Evolutionary conservation across 305 asterid genomes (phyloP).

Genomic region (Nicotiana rustica): DNA sequence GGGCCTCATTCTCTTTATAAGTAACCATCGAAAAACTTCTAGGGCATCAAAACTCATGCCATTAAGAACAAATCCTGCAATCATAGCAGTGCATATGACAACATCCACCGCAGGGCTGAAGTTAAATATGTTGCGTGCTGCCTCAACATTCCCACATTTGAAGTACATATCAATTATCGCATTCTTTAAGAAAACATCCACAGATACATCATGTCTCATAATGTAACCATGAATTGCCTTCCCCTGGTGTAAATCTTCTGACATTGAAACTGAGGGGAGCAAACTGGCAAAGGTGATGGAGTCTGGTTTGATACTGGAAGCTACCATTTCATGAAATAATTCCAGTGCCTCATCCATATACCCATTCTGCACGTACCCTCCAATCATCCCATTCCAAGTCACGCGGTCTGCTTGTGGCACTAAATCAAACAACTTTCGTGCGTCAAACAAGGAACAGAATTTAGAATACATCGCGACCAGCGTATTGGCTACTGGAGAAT

Average conservation of each 20-base stretch:
- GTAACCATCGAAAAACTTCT: constrained; percentile 59
- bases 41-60: constrained; percentile 74
- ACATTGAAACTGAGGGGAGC: constrained; percentile 67
- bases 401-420: constrained; percentile 51
- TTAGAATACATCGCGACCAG: constrained; percentile 76
- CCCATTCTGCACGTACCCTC: constrained; percentile 83
- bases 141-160: constrained; percentile 67
- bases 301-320: constrained; percentile 62
- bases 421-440: constrained; percentile 63
- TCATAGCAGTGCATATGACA: constrained; percentile 82
- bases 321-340: constrained; percentile 60
- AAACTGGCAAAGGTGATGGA: constrained; percentile 78
- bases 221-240: constrained; percentile 77
- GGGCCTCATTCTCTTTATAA: constrained; percentile 65
- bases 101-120: constrained; percentile 59
- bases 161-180: constrained; percentile 83
- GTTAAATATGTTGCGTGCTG: constrained; percentile 65
- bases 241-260: constrained; percentile 51
- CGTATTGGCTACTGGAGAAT: constrained; percentile 68
- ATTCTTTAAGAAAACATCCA: constrained; percentile 81
- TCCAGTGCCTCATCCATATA: constrained; percentile 59
- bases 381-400: constrained; percentile 85
- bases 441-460: constrained; percentile 62
- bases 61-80: constrained; percentile 77
- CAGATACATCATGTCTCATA: constrained; percentile 55